Conservation (phyloP, 305 asterid genomes). For the Fraxinus ornus region DNA sequence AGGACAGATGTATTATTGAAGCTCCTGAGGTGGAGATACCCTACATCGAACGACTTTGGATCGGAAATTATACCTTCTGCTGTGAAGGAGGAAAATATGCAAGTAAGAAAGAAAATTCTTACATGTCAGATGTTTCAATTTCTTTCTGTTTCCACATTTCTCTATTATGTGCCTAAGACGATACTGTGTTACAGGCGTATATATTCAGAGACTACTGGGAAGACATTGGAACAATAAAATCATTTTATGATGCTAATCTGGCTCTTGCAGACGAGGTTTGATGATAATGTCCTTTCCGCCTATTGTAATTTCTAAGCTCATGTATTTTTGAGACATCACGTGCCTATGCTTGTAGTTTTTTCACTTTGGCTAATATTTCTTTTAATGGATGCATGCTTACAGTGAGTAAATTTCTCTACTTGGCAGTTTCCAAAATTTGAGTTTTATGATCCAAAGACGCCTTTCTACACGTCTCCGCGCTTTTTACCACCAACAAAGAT, state of each 20-base stretch:
- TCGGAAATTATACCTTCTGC: slow-evolving; percentile 92
- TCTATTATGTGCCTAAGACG: neutral
- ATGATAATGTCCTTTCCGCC: neutral
- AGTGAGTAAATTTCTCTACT: slow-evolving; percentile 7
- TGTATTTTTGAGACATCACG: neutral
- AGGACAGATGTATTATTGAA: slow-evolving; percentile 68
- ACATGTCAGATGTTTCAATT: neutral
- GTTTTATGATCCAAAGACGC: slow-evolving; percentile 90
- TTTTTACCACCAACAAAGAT: slow-evolving; percentile 95
- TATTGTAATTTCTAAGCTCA: neutral
- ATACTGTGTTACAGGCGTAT: slow-evolving; percentile 55
- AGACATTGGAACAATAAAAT: slow-evolving; percentile 83
- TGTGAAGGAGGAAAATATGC: slow-evolving; percentile 70
- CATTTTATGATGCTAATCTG: slow-evolving; percentile 86
- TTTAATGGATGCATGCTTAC: neutral
- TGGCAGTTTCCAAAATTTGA: slow-evolving; percentile 74
- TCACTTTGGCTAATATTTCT: neutral
- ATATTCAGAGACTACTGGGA: slow-evolving; percentile 95
- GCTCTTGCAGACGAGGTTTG: slow-evolving; percentile 82
- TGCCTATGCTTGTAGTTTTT: neutral
- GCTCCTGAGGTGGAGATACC: slow-evolving; percentile 70
- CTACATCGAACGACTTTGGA: slow-evolving; percentile 87
- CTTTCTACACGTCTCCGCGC: slow-evolving; percentile 91
- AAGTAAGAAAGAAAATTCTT: slow-evolving; percentile 38
- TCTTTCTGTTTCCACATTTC: neutral